Evolutionary conservation across 768 basidiomycete species (phyloP).

Genomic region (Auriscalpium microsporum): DNA sequence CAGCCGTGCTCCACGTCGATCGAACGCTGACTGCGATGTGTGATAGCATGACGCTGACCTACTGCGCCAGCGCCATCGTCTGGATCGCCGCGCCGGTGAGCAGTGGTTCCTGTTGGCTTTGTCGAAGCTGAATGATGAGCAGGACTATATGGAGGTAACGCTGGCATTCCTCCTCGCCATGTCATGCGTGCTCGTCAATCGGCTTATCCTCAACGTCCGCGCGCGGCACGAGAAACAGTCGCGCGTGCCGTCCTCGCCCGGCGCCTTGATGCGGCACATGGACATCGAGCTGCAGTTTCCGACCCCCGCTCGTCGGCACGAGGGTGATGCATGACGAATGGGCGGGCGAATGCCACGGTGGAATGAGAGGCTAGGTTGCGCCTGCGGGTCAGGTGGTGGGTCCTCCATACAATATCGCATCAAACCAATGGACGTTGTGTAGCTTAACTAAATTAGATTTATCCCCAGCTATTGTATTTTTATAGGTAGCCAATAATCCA

Average conservation of each 20-base stretch:
- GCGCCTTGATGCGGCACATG: constrained; percentile 21
- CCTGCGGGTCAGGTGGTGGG: no score
- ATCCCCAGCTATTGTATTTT: no score
- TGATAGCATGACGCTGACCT: not conserved
- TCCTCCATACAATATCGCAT: no score
- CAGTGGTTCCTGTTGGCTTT: not conserved
- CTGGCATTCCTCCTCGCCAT: not conserved
- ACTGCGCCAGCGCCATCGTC: not conserved
- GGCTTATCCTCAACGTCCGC: not conserved
- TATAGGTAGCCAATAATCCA: no score
- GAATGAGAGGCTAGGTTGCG: no score
- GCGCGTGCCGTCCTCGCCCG: constrained; percentile 25
- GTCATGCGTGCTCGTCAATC: not conserved
- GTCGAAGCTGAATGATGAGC: not conserved
- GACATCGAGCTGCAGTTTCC: no score
- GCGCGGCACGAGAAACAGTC: not conserved
- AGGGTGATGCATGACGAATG: no score
- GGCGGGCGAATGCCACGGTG: no score
- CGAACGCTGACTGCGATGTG: not conserved
- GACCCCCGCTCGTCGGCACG: no score
- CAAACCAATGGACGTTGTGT: no score
- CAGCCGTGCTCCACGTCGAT: not conserved
- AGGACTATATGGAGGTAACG: not conserved
- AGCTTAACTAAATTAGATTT: no score
- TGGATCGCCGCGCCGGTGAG: not conserved